Evolutionary conservation across 78 protist species (phyloP), one percentile per base, ranked within the genome.

Genomic region (Cavenderia fasciculata): DNA sequence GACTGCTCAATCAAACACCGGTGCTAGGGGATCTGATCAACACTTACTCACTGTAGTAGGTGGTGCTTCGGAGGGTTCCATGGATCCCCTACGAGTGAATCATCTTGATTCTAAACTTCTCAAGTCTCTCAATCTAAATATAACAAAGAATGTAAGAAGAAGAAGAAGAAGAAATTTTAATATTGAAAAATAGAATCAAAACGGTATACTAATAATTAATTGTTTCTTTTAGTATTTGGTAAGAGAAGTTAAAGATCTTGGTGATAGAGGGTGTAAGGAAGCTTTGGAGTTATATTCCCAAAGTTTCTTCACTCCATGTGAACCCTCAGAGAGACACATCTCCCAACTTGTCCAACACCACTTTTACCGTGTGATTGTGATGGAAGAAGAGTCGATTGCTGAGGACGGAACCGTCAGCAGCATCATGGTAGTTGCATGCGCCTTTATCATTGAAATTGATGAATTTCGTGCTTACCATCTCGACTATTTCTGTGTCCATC

Each of bases 371-470:
- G 40, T 79, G 23, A 43, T 82, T 25, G 71, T 82, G 6, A 82
- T 82, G 90, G 79, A 82, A 44, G 65, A 82, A 68, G 68, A 54
- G 12, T n/a, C n/a, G n/a, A n/a, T n/a, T n/a, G n/a, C n/a, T n/a
- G n/a, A n/a, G n/a, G n/a, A n/a, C n/a, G n/a, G n/a, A n/a, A n/a
- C n/a, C n/a, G n/a, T n/a, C n/a, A 21, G 38, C 36, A 65, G 68
- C 12, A 21, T 23, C 4, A 21, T 44, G n/a, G 90, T 82, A 21
- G 46, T 82, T 40, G 90, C 90, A 0, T 82, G 90, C 33, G 90
- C 78, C n/a, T 68, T 82, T 19, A 41, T 82, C 4, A 57, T 82
- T 11, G 90, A 82, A n/a, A 29, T 62, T 3, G 76, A 79, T 25
- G 70, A 68, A 21, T 51, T 36, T 27, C 62, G 52, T 36, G 47